phyloP scores from a whole-genome alignment of 257 asterid species.

The Ilex asprella region DNA sequence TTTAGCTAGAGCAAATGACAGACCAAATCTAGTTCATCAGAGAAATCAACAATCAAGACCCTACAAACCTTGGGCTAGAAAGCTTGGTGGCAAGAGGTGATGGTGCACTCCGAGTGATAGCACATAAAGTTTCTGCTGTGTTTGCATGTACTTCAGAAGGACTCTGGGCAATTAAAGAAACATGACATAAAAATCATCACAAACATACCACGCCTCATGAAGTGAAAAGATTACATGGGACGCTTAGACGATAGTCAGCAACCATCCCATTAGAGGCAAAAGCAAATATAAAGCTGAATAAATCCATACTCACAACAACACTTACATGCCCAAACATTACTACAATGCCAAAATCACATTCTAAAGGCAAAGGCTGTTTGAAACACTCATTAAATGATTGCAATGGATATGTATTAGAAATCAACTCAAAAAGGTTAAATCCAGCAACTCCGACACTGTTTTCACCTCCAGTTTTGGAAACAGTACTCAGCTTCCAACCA shows the following conservation, averaged over 20 bases:
- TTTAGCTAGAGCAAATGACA: not conserved
- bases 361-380: not conserved
- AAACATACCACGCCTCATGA: not conserved
- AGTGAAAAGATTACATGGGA: not conserved
- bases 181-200: not conserved
- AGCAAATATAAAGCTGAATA: too few relatives aligned
- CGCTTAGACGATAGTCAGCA: not conserved
- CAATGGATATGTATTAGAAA: too few relatives aligned
- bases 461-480: too few relatives aligned
- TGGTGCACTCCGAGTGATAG: constrained; percentile 81
- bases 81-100: constrained; percentile 87
- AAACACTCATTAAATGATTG: too few relatives aligned
- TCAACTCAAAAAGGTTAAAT: too few relatives aligned
- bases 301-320: not conserved
- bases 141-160: constrained; percentile 95
- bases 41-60: constrained; percentile 10
- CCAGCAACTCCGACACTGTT: too few relatives aligned
- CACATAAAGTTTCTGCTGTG: constrained; percentile 90
- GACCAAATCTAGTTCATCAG: not conserved
- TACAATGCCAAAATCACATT: too few relatives aligned
- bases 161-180: constrained; percentile 41
- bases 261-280: not conserved
- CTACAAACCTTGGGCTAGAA: constrained; percentile 77
- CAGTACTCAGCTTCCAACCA: too few relatives aligned
- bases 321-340: not conserved